A percentile compares a stretch with the other conserved stretches of the same genome.
Evolutionary conservation across 805 yeast species (phyloP).

Genomic region (Starmera pachycereana): DNA sequence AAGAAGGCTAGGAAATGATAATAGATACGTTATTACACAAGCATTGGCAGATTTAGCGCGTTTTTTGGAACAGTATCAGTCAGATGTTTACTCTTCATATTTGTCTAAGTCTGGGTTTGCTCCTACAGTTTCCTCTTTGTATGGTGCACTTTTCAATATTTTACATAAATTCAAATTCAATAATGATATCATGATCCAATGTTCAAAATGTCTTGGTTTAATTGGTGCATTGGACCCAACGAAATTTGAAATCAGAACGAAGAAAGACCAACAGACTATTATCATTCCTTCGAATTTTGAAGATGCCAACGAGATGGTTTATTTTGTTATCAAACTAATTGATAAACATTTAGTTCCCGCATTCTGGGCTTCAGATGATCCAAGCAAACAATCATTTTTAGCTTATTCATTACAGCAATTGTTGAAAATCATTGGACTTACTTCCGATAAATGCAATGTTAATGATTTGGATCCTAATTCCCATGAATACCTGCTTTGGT

Average conservation of each 20-base stretch:
- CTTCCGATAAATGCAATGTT: slow-evolving; percentile 22
- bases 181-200: slow-evolving; percentile 40
- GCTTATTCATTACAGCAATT: slow-evolving; percentile 88
- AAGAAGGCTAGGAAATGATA: slow-evolving; percentile 48
- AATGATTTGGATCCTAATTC: slow-evolving; percentile 13
- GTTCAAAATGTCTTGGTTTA: slow-evolving; percentile 62
- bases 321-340: slow-evolving; percentile 54
- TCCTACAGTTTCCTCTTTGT: slow-evolving; percentile 30
- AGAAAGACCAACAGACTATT: slow-evolving; percentile 26
- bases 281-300: slow-evolving; percentile 54
- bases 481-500: slow-evolving; percentile 40
- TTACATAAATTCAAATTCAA: slow-evolving; percentile 45
- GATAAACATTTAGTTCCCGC: slow-evolving; percentile 68
- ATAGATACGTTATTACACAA: slow-evolving; percentile 62
- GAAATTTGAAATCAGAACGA: slow-evolving; percentile 32
- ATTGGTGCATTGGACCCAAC: slow-evolving; percentile 71
- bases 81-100: slow-evolving; percentile 34
- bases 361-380: slow-evolving; percentile 86
- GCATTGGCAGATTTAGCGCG: slow-evolving; percentile 53
- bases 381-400: slow-evolving; percentile 69
- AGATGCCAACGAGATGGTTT: slow-evolving; percentile 48
- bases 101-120: slow-evolving; percentile 25
- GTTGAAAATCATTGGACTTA: slow-evolving; percentile 49
- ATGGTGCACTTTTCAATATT: slow-evolving; percentile 44
- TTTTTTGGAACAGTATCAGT: slow-evolving; percentile 41